A percentile compares a stretch with the other conserved stretches of the same genome.
These are phyloP conservation scores for Aspergillus ustus DNA, from an alignment of 2,329 filamentous ascomycete species.

Conservation along the genomic window DNA sequence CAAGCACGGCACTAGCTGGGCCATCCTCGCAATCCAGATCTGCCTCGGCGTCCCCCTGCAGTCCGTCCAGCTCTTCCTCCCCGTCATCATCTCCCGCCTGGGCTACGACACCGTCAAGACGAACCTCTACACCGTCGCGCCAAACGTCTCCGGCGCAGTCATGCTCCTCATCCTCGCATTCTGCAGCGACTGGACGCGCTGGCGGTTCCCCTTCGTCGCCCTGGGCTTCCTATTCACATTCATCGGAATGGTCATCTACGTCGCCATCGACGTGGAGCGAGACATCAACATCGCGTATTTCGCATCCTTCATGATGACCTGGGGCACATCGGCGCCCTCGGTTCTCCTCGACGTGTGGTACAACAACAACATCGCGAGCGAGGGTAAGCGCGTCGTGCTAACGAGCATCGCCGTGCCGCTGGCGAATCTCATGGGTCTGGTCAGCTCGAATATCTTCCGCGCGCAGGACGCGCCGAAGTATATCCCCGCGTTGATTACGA, in stretches of 20 bases:
- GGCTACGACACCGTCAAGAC: conserved; percentile 63
- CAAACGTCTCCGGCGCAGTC: conserved; percentile 71
- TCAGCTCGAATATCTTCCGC: conserved; percentile 71
- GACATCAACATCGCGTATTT: conserved; percentile 71
- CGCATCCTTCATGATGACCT: conserved; percentile 80
- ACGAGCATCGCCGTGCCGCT: conserved; percentile 76
- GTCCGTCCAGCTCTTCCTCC: conserved; percentile 33
- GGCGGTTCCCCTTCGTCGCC: conserved; percentile 66
- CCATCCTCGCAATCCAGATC: conserved; percentile 31
- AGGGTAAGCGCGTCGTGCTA: conserved; percentile 70
- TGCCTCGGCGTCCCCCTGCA: conserved; percentile 35
- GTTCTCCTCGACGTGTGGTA: conserved; percentile 72
- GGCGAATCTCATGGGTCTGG: conserved; percentile 76
- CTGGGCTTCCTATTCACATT: conserved; percentile 76
- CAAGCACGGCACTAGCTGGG: conserved; percentile 33
- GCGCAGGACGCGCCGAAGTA: conserved; percentile 68
- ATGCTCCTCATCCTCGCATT: conserved; percentile 74
- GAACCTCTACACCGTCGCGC: conserved; percentile 69
- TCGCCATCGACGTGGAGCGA: conserved; percentile 66
- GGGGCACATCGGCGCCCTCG: conserved; percentile 75
- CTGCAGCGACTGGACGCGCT: conserved; percentile 35
- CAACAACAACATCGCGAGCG: conserved; percentile 81
- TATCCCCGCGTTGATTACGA: conserved; percentile 67
- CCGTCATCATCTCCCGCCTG: conserved; percentile 33
- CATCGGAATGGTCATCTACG: conserved; percentile 77